Base-by-base conservation (phyloP, 495 filamentous ascomycete genomes). In the Talaromyces liani region DNA sequence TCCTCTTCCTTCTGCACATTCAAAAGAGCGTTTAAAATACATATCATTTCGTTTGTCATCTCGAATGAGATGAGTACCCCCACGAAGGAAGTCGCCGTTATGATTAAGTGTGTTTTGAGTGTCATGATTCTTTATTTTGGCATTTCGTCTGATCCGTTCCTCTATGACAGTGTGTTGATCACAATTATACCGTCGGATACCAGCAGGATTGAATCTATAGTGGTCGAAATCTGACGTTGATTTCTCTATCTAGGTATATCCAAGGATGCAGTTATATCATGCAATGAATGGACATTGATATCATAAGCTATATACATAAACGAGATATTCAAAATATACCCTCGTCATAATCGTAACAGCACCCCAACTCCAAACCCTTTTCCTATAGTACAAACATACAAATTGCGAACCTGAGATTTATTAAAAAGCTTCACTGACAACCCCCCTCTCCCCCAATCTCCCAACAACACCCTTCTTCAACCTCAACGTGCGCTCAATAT, bases 401-500 rank as follows among this genome's bases (percentile, higher is more conserved):
- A 34, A 1, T 1, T 24, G 22, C 24, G 36, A 34, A 22, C 6
- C 5, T 25, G 24, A 7, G 20, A 58, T 34, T 29, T 20, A 24
- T 16, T 33, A 62, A 33, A 29, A 62, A 63, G 67, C 68, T 34
- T 73, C 73, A 18, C 75, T 77, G 29, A 88, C 76, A 59, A 87
- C 67, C 16, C 82, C 84, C 63, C 65, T 75, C 62, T 62, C 67
- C 41, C 86, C 87, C 63, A 91, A 69, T 62, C 70, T 77, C 55
- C 70, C 77, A 60, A 90, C 76, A 29, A 85, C 74, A 0, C 88
- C 88, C 58, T 65, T 74, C 75, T 75, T 82, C 70, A 91, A 73
- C 58, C 82, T 77, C 68, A 91, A 68, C 49, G 66, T 65, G 70
- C 71, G 72, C 75, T 91, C 88, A 73, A 90, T 88, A 68, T 87